These are phyloP conservation scores for Achaetomiella virescens DNA, from an alignment of 495 filamentous ascomycete species.

Conservation along the genomic window DNA sequence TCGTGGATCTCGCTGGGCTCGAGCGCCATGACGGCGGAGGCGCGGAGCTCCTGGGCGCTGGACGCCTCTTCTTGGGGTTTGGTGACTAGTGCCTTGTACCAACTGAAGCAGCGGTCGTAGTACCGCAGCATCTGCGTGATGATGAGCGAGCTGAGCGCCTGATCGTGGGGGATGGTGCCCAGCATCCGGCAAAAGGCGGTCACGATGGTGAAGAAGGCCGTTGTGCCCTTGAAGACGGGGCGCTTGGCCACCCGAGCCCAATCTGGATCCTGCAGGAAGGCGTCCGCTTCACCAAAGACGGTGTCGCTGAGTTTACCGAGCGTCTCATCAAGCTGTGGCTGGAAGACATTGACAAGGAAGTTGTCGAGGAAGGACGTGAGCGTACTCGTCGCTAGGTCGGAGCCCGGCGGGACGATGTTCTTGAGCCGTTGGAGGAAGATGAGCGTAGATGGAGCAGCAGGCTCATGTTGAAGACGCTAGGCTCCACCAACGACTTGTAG, in stretches of 20 bases:
- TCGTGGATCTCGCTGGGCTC: conserved; percentile 63
- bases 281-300: conserved; percentile 74
- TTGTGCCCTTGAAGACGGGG: conserved; percentile 90
- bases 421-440: conserved; percentile 88
- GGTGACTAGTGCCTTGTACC: conserved; percentile 70
- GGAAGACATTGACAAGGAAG: conserved; percentile 96
- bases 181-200: conserved; percentile 91
- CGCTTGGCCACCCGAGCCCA: conserved; percentile 71
- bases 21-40: conserved; percentile 62
- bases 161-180: conserved; percentile 90
- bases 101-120: conserved; percentile 82
- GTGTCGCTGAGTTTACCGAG: conserved; percentile 79
- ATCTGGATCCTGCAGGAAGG: conserved; percentile 79
- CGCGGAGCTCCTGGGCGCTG: conserved; percentile 49
- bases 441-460: conserved; percentile 83
- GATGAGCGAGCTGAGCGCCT: conserved; percentile 86
- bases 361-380: conserved; percentile 96
- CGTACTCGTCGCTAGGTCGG: conserved; percentile 79
- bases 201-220: conserved; percentile 78
- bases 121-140: conserved; percentile 85
- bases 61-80: conserved; percentile 44
- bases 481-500: conserved; percentile 67
- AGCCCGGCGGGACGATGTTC: conserved; percentile 76
- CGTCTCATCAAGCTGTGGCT: conserved; percentile 93
- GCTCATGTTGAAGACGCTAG: conserved; percentile 97